Percentiles rank a stretch among this genome's conserved stretches.
These are phyloP conservation scores for Alternaria burnsii DNA, from an alignment of 2,329 filamentous ascomycete genomes.

Conservation along the genomic window DNA sequence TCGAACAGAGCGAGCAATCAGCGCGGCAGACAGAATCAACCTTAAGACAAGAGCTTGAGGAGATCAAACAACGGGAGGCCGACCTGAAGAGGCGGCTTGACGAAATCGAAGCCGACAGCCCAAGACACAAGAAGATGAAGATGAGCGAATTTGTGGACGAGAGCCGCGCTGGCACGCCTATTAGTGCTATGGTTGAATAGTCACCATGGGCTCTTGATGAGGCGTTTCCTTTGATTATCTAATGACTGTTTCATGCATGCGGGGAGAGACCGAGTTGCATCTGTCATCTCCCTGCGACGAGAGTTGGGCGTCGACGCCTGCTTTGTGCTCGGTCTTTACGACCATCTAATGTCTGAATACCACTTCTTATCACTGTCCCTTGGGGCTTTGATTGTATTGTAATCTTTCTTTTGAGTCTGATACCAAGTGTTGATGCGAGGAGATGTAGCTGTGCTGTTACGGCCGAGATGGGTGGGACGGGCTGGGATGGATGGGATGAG, in stretches of 20 bases:
- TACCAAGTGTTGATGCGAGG: slow-evolving; percentile 30
- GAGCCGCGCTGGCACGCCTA: slow-evolving; percentile 47
- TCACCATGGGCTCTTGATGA: slow-evolving; percentile 6
- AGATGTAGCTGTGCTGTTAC: slow-evolving; percentile 6
- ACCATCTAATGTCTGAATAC: slow-evolving; percentile 50
- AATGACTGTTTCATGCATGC: slow-evolving; percentile 22
- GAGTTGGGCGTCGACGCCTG: slow-evolving; percentile 36
- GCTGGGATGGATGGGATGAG: slow-evolving; percentile 1
- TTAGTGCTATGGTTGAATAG: slow-evolving; percentile 43
- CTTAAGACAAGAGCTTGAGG: slow-evolving; percentile 70
- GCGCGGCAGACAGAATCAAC: slow-evolving; percentile 66
- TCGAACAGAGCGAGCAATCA: slow-evolving; percentile 78
- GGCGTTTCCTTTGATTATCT: slow-evolving; percentile 19
- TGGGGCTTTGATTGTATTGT: slow-evolving; percentile 34
- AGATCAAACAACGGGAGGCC: slow-evolving; percentile 79
- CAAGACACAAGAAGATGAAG: slow-evolving; percentile 64
- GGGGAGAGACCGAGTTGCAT: slow-evolving; percentile 13
- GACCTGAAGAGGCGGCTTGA: slow-evolving; percentile 83
- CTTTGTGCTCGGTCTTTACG: slow-evolving; percentile 36
- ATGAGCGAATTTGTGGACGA: slow-evolving; percentile 64
- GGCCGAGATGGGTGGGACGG: slow-evolving; percentile 5
- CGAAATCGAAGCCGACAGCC: slow-evolving; percentile 62
- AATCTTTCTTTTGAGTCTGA: slow-evolving; percentile 32
- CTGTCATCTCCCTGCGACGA: slow-evolving; percentile 6
- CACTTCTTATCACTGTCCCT: slow-evolving; percentile 22